Evolutionary conservation across 352 stramenopile genomes (phyloP), one percentile per base, ranked within the genome.

Genomic region (Pythium graminicola): DNA sequence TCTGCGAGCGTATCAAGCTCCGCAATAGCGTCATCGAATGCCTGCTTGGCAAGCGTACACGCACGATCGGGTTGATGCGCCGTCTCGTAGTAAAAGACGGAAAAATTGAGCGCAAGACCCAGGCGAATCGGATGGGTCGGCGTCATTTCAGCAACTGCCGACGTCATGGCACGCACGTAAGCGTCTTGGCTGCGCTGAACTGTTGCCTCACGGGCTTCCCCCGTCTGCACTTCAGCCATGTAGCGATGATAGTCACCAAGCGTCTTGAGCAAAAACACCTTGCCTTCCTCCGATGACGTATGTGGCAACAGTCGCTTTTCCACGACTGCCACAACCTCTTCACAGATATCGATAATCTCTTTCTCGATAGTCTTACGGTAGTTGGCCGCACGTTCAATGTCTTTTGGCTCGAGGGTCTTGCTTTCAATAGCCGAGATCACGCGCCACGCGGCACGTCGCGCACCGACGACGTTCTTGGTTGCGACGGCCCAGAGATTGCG

Each of bases 231-330:
- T 29, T 60, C 51, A 32, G 49, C 43, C 17, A 60, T 24, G 42
- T 60, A 64, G 28, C 51, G 48, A 50, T 59, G 40, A 44, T 64
- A 63, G 40, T 63, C 47, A 20, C 47, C 55, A 66, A 95, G 94
- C 86, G 97, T 98, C 84, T 98, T 98, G 79, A 96, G 94, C 76
- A 97, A 97, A 65, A 98, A 98, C 16, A 98, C 89, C 73, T 97
- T 94, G 60, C 85, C 89, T 71, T 98, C 93, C 49, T 95, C 85
- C 17, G 79, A 89, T 10, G 75, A 79, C 23, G 78, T 89, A 65
- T 95, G 88, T 45, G 87, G 88, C 64, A 98, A 96, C 36, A 98
- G 71, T 45, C 78, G 73, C 35, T 96, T 76, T 50, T 96, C 80
- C 41, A 98, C 95, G 57, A 98, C 93, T 40, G 64, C 64, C 10